Conservation (phyloP, 805 yeast species). For the Starmerella floris region DNA sequence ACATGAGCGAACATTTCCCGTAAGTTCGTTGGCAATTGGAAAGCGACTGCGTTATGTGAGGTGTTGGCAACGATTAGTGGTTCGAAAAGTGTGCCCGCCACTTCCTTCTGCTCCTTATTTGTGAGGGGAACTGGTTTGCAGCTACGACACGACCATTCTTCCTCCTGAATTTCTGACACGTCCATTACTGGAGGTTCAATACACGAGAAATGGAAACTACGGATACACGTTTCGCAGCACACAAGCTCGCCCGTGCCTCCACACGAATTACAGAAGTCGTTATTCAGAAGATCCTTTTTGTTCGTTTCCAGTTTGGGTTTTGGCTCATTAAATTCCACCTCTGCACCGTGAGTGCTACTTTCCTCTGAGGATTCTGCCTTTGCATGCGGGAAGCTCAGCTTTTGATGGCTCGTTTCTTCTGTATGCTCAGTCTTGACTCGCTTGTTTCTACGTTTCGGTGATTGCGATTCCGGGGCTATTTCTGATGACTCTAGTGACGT, state of each 20-base stretch:
- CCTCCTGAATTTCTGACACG: constrained; percentile 41
- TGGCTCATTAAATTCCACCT: background rate
- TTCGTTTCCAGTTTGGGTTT: background rate
- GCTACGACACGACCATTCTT: constrained; percentile 79
- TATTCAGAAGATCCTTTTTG: constrained; percentile 35
- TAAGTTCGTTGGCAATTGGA: constrained; percentile 51
- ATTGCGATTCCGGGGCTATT: background rate
- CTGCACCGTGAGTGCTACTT: background rate
- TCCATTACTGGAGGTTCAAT: constrained; percentile 76
- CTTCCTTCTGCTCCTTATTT: background rate
- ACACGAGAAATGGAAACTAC: constrained; percentile 82
- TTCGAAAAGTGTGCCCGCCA: constrained; percentile 33
- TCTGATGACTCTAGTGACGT: background rate
- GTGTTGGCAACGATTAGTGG: constrained; percentile 48
- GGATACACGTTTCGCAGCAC: constrained; percentile 90
- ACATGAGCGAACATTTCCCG: constrained; percentile 66
- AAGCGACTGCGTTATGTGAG: constrained; percentile 50
- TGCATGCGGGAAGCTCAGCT: background rate
- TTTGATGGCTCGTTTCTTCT: background rate
- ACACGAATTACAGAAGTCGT: constrained; percentile 85
- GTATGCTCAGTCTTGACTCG: background rate
- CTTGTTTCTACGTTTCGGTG: too few relatives aligned
- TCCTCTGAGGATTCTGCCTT: background rate
- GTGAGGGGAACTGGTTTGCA: constrained; percentile 32
- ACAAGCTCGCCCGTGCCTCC: constrained; percentile 78